These are phyloP conservation scores for Coprinopsis marcescibilis DNA, from an alignment of 768 basidiomycete species.

Conservation along the genomic window DNA sequence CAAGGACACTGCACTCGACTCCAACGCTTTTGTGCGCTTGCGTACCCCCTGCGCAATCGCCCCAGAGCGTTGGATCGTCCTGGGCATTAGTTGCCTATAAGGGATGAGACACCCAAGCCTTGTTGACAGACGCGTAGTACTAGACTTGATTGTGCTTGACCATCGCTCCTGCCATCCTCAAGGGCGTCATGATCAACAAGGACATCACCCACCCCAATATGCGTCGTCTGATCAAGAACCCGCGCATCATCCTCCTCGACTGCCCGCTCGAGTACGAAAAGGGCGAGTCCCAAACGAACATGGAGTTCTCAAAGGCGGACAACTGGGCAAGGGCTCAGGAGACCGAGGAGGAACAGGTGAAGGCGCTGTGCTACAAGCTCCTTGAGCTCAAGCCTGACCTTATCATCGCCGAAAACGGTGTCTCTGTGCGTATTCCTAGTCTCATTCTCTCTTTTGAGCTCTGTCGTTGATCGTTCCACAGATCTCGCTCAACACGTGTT, in stretches of 20 bases:
- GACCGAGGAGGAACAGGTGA: constrained; percentile 97
- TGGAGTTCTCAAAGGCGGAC: constrained; percentile 90
- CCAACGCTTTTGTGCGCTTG: no score
- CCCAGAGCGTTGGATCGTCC: no score
- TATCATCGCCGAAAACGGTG: constrained; percentile 95
- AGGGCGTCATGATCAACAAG: constrained; percentile 97
- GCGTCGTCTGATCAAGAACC: constrained; percentile 85
- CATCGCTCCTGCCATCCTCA: constrained; percentile 81
- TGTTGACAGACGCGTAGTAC: constrained; percentile 96
- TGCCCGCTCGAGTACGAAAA: constrained; percentile 99
- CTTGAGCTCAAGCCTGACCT: constrained; percentile 94
- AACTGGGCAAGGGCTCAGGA: constrained; percentile 92
- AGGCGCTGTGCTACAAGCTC: constrained; percentile 75
- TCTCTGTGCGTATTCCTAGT: constrained; percentile 86
- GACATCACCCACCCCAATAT: constrained; percentile 98
- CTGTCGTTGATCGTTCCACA: constrained; percentile 20
- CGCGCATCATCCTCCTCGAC: constrained; percentile 83
- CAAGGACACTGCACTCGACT: no score
- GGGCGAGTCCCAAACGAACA: constrained; percentile 97
- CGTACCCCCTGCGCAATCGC: no score
- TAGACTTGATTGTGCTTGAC: constrained; percentile 98
- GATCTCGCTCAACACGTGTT: constrained; percentile 93
- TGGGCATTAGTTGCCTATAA: no score
- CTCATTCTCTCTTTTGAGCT: neutral
- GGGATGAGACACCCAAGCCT: constrained; percentile 80